Evolutionary conservation across 169 alveolate species (phyloP).

Genomic region (Neospora caninum): DNA sequence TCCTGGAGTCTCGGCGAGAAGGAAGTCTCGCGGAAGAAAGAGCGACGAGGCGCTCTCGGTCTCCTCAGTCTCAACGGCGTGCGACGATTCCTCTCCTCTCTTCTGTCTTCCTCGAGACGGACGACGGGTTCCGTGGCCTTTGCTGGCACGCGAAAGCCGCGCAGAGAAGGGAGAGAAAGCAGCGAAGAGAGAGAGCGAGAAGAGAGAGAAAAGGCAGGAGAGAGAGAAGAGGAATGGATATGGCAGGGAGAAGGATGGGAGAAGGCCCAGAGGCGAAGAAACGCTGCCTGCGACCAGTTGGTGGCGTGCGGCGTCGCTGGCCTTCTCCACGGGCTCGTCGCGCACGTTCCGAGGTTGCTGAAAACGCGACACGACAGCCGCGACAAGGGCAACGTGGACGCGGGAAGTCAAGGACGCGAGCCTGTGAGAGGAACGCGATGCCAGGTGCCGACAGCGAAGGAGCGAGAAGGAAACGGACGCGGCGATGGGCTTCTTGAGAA

Average conservation of each 20-base stretch:
- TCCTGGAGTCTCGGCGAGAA: neutral
- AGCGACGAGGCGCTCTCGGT: neutral
- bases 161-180: no score
- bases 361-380: neutral
- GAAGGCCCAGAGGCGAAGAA: neutral
- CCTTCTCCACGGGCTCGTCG: neutral
- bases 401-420: neutral
- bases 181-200: neutral
- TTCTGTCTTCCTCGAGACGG: neutral
- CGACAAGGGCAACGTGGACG: neutral
- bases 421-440: neutral
- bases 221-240: neutral
- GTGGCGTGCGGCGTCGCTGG: neutral
- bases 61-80: neutral
- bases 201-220: neutral
- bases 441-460: neutral
- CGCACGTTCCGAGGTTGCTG: neutral
- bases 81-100: neutral
- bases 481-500: no score
- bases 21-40: neutral
- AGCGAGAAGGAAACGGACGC: no score
- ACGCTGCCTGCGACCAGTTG: neutral
- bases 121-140: neutral
- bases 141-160: neutral
- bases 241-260: no score